Evolutionary conservation across 495 filamentous ascomycete species (phyloP), one percentile per base, ranked within the genome.

Genomic region (Bombardia bombarda): DNA sequence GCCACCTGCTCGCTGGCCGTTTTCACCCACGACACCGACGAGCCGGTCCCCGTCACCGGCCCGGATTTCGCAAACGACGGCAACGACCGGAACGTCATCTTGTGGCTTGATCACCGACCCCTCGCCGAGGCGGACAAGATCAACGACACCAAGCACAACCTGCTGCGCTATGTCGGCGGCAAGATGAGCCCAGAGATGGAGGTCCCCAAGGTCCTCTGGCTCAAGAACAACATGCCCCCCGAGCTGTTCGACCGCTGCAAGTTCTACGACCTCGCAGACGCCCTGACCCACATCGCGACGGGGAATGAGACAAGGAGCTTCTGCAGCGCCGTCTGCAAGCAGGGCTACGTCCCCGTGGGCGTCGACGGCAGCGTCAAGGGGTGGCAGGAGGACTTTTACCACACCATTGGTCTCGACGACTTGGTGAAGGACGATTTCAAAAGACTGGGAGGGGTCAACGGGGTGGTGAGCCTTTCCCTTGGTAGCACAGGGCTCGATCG

Each of bases 171-270:
- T 62, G 90, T 98, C 4, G 92, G 92, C 35, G 90, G 92, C 30
- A 90, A 79, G 52, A 97, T 98, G 92, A 93, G 86, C 53, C 85
- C 94, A 50, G 92, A 98, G 69, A 98, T 98, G 92, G 92, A 98
- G 59, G 88, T 96, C 20, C 92, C 92, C 19, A 98, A 98, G 58
- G 87, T 95, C 1, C 70, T 97, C 19, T 98, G 92, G 92, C 68
- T 98, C 51, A 96, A 97, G 73, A 92, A 93, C 57, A 73, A 96
- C 63, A 96, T 98, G 92, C 86, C 92, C n/a, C 71, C 80, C 39
- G 86, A 92, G 43, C 69, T 90, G 10, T 98, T 95, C 57, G 79
- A 79, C 36, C 78, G 82, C 42, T 95, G 90, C 77, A 95, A 93
- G 57, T 98, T 98, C 58, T 98, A 90, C 57, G 92, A 98, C 56